Evolutionary conservation across 2,329 filamentous ascomycete species (phyloP).

Genomic region (Microsporum ferrugineum): DNA sequence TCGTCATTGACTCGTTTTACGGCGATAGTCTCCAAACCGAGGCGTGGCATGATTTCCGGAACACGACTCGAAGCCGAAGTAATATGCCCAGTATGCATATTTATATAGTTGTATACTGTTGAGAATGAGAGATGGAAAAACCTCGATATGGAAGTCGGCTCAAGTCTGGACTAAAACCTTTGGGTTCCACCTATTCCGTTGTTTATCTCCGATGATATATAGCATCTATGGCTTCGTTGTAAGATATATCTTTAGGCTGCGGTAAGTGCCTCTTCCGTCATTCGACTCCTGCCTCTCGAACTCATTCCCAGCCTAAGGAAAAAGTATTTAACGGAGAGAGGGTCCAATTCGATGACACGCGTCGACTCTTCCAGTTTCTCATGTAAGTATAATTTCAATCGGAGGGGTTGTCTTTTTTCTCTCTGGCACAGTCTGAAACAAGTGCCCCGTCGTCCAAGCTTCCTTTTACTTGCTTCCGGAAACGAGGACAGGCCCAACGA

Average conservation of each 20-base stretch:
- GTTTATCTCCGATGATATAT: neutral
- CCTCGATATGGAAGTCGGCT: neutral
- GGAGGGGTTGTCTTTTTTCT: neutral
- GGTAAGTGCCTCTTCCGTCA: neutral
- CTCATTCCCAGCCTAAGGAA: neutral
- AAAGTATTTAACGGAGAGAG: neutral
- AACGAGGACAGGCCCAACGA: neutral
- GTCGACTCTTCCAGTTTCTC: neutral
- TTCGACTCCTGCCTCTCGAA: neutral
- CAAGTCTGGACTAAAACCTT: neutral
- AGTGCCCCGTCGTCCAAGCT: neutral
- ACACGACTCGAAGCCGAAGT: neutral
- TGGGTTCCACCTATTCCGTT: neutral
- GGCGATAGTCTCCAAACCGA: neutral
- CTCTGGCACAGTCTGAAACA: conserved; percentile 1
- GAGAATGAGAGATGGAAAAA: neutral
- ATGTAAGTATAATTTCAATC: neutral
- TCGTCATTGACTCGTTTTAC: neutral
- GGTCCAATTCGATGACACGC: neutral
- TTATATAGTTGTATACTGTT: neutral
- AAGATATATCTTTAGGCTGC: neutral
- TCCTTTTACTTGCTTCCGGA: neutral
- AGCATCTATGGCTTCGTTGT: neutral
- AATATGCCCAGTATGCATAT: neutral
- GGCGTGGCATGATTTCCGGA: neutral